Conservation (phyloP, 352 stramenopile species). For the Saprolegnia parasitica region DNA sequence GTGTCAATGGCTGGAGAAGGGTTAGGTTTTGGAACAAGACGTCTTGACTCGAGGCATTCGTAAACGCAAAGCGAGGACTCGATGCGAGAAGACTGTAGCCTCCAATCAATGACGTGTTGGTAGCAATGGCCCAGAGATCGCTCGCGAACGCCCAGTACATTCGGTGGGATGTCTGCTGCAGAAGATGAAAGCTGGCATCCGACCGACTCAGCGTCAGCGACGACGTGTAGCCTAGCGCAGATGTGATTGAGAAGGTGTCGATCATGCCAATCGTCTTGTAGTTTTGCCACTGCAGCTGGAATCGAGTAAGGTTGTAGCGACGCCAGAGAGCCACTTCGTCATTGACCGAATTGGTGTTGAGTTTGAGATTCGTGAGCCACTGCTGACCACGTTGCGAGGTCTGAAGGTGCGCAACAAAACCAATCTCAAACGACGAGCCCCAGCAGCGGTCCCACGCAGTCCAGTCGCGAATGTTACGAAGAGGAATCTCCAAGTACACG, state of each 20-base stretch:
- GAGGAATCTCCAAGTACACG: not conserved
- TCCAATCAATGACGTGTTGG: not conserved
- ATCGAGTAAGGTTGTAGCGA: not conserved
- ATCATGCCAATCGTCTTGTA: conserved; percentile 18
- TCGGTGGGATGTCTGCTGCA: not conserved
- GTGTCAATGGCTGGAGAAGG: not conserved
- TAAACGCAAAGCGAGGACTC: conserved; percentile 18
- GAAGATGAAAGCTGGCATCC: not conserved
- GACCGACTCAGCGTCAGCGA: not conserved
- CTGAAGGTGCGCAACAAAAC: not conserved
- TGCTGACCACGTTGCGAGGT: not conserved
- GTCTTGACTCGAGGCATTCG: not conserved
- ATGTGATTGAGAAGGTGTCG: conserved; percentile 3
- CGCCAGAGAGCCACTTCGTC: conserved; percentile 1
- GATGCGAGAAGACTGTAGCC: conserved; percentile 2
- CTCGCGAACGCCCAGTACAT: conserved; percentile 17
- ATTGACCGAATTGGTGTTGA: not conserved
- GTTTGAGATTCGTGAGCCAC: not conserved
- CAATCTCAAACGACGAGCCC: not conserved
- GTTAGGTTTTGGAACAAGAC: not conserved
- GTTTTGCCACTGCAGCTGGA: conserved; percentile 24
- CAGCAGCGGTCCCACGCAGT: not conserved
- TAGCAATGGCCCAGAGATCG: not conserved
- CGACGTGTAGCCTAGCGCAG: not conserved
- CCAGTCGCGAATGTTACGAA: conserved; percentile 17